Conservation (phyloP, 179 eudicot genomes). For the Heliamphora pulchella region DNA sequence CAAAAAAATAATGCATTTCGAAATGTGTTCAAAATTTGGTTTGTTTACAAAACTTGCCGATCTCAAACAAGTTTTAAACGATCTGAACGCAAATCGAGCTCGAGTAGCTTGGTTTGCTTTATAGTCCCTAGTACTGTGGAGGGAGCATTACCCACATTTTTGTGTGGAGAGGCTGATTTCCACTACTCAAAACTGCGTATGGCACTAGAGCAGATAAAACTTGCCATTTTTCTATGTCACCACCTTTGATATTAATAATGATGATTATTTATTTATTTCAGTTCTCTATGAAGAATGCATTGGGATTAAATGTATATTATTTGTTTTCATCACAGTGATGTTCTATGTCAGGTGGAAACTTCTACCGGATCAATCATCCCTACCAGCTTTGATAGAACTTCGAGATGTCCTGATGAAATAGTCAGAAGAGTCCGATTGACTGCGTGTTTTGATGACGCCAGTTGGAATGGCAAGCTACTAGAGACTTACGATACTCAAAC, state of each 20-base stretch:
- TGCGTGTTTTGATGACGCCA: constrained; percentile 56
- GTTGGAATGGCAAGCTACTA: constrained; percentile 53
- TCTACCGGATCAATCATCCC: constrained; percentile 59
- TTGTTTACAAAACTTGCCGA: too few relatives aligned
- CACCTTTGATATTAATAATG: background rate
- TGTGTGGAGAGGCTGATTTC: background rate
- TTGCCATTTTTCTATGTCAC: background rate
- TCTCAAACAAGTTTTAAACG: too few relatives aligned
- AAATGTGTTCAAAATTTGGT: too few relatives aligned
- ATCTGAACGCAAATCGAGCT: too few relatives aligned
- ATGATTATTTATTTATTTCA: background rate
- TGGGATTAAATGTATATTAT: background rate
- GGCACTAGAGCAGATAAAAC: background rate
- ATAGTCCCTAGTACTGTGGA: background rate
- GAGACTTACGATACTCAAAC: constrained; percentile 74
- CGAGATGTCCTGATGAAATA: constrained; percentile 86
- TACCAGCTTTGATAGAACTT: constrained; percentile 65
- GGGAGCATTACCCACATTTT: background rate
- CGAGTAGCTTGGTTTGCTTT: too few relatives aligned
- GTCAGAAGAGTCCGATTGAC: constrained; percentile 68
- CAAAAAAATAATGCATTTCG: too few relatives aligned
- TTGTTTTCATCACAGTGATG: too few relatives aligned
- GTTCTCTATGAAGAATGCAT: background rate
- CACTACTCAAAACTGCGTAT: background rate
- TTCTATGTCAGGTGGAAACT: constrained; percentile 58